Percentiles rank a stretch among this genome's conserved stretches.
phyloP scores from a whole-genome alignment of 2,329 filamentous ascomycete species.

The Lithohypha guttulata region DNA sequence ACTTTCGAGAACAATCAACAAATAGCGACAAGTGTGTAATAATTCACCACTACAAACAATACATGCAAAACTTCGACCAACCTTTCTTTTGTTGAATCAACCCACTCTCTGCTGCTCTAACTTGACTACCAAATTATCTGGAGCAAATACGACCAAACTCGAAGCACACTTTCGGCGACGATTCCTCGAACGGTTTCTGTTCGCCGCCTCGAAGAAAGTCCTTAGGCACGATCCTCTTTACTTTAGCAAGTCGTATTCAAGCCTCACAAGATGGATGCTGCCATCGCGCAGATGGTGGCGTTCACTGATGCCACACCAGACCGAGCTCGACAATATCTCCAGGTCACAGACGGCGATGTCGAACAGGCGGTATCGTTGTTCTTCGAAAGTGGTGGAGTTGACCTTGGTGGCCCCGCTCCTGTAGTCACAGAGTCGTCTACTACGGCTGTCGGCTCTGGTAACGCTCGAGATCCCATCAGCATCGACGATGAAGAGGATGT shows the following conservation, averaged over 20 bases:
- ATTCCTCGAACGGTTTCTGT: no score
- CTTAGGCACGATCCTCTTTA: no score
- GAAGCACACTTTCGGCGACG: no score
- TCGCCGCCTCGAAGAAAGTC: no score
- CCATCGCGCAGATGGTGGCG: constrained; percentile 63
- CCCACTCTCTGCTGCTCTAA: no score
- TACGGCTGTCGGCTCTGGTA: constrained; percentile 8
- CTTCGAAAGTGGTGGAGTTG: constrained; percentile 70
- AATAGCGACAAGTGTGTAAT: neutral
- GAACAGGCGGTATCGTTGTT: constrained; percentile 81
- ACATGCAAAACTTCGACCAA: no score
- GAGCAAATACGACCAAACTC: no score
- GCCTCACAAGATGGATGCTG: constrained; percentile 57
- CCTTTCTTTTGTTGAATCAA: no score
- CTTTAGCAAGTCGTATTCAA: no score
- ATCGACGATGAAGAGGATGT: constrained; percentile 51
- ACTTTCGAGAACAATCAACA: neutral
- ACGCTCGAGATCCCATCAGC: constrained; percentile 43
- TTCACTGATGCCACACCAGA: constrained; percentile 67
- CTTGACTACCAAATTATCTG: no score
- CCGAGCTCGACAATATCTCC: constrained; percentile 71
- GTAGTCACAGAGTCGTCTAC: constrained; percentile 12
- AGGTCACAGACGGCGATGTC: constrained; percentile 72
- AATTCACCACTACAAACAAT: neutral
- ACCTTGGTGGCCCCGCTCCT: constrained; percentile 40